Percentiles rank a stretch among this genome's conserved stretches.
These are phyloP conservation scores for Chaetomium cochliodes DNA, from an alignment of 495 filamentous ascomycete species.

Conservation along the genomic window DNA sequence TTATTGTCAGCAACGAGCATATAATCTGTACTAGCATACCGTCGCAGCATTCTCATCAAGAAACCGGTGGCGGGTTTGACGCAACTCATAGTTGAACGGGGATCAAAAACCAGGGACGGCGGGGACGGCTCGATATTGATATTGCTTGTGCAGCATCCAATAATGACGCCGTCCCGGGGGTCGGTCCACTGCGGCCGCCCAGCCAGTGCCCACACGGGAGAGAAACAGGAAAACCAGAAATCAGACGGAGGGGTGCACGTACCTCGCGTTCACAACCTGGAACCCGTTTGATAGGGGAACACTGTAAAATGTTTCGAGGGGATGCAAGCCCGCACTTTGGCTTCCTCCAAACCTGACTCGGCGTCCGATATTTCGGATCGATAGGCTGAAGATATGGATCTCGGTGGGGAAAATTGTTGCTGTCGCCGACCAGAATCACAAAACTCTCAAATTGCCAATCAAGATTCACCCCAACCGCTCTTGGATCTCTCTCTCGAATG, in stretches of 20 bases:
- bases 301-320: conserved; percentile 3
- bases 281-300: too few species aligned
- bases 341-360: neutral
- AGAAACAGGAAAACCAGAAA: neutral
- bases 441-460: neutral
- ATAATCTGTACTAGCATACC: too few species aligned
- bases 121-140: conserved; percentile 27
- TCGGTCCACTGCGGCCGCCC: neutral
- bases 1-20: conserved; percentile 7
- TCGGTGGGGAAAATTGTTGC: neutral
- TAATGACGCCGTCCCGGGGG: conserved; percentile 19
- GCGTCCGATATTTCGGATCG: conserved; percentile 5
- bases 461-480: conserved; percentile 4
- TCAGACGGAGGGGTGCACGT: conserved; percentile 14
- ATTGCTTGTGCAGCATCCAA: conserved; percentile 22
- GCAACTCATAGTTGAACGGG: neutral
- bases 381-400: neutral
- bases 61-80: neutral
- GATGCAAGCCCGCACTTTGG: neutral
- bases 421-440: neutral
- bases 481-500: conserved; percentile 4
- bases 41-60: conserved; percentile 18
- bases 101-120: neutral
- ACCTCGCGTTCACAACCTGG: conserved; percentile 19
- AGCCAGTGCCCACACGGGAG: neutral